phyloP scores from a whole-genome alignment of 2,329 filamentous ascomycete species.

The Berkeleyomyces rouxiae region DNA sequence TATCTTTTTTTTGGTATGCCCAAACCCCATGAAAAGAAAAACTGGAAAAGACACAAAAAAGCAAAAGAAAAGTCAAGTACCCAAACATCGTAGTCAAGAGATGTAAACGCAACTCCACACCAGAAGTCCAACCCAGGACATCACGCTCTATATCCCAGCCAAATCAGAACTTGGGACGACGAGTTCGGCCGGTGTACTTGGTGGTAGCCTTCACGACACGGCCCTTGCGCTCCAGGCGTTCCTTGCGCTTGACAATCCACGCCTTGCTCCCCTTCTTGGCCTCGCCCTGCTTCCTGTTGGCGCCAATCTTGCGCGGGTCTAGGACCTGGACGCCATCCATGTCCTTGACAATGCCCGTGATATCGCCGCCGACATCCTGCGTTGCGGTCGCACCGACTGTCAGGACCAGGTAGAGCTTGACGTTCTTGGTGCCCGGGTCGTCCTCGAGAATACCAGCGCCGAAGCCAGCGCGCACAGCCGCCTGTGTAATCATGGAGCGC shows the following conservation, averaged over 20 bases:
- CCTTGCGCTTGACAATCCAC: constrained; percentile 76
- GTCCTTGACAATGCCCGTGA: constrained; percentile 74
- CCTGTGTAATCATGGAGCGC: constrained; percentile 77
- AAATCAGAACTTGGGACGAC: constrained; percentile 55
- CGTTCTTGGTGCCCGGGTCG: constrained; percentile 89
- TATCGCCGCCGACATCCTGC: constrained; percentile 48
- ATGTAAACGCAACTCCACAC: neutral
- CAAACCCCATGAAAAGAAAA: constrained; percentile 1
- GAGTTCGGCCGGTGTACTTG: constrained; percentile 86
- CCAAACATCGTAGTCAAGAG: neutral
- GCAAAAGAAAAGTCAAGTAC: neutral
- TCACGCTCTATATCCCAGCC: neutral
- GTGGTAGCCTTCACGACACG: constrained; percentile 84
- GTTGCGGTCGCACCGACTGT: constrained; percentile 55
- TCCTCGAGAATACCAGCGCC: constrained; percentile 90
- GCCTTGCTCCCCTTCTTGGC: constrained; percentile 68
- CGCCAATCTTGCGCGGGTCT: constrained; percentile 38
- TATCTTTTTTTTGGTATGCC: neutral
- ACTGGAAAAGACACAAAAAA: neutral
- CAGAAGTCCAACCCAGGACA: neutral
- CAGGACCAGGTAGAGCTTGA: constrained; percentile 88
- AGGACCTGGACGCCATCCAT: constrained; percentile 79
- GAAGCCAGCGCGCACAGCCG: constrained; percentile 86
- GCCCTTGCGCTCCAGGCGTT: constrained; percentile 86
- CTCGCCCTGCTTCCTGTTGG: constrained; percentile 27